Evolutionary conservation across 305 asterid species (phyloP).

Genomic region (Striga hermonthica): DNA sequence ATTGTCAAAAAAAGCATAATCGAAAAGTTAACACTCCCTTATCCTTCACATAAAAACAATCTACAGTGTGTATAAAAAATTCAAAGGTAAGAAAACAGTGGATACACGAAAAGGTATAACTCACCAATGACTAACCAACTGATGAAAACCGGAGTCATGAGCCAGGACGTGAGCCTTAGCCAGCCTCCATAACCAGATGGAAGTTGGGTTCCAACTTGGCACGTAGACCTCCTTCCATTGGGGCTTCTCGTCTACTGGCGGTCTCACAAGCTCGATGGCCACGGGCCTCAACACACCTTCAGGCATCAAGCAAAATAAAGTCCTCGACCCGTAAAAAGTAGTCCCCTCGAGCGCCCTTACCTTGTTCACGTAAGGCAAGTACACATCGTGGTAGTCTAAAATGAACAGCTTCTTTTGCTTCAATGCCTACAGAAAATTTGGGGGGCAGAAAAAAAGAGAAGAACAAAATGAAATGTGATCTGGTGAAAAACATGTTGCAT

Average conservation of each 20-base stretch:
- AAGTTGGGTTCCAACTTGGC: constrained; percentile 47
- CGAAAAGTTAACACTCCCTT: too few relatives aligned
- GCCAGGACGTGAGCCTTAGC: constrained; percentile 65
- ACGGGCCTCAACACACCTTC: constrained; percentile 51
- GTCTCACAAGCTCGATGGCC: constrained; percentile 70
- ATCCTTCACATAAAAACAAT: too few relatives aligned
- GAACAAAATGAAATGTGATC: too few relatives aligned
- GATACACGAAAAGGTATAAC: too few relatives aligned
- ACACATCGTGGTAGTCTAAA: constrained; percentile 68
- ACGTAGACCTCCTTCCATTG: constrained; percentile 51
- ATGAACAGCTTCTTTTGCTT: constrained; percentile 64
- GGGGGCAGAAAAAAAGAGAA: too few relatives aligned
- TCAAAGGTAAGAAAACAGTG: background rate
- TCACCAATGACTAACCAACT: constrained; percentile 64
- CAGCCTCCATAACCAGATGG: constrained; percentile 61
- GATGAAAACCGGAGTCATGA: constrained; percentile 64
- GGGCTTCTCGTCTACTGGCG: constrained; percentile 45
- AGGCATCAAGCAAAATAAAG: constrained; percentile 54
- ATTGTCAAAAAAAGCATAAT: too few relatives aligned
- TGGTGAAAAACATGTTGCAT: too few relatives aligned
- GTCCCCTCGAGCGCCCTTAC: constrained; percentile 54
- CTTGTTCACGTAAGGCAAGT: constrained; percentile 62
- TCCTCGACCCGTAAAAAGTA: constrained; percentile 71
- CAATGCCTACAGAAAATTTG: constrained; percentile 55
- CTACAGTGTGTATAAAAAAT: background rate